Evolutionary conservation across 352 stramenopile species (phyloP).

Genomic region (Blastocystis sp.): DNA sequence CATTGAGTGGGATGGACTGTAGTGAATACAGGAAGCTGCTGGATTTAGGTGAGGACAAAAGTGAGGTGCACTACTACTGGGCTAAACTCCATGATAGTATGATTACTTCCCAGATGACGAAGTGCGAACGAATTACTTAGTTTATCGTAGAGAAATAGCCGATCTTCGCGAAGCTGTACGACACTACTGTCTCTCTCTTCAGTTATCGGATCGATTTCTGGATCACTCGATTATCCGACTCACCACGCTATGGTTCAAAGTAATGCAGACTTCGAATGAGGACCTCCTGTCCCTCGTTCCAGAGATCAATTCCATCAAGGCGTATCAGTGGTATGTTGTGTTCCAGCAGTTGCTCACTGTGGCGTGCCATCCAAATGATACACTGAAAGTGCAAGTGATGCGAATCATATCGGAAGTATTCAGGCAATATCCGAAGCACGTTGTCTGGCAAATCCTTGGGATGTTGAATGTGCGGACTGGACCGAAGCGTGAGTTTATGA

Average conservation of each 20-base stretch:
- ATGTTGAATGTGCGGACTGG: conserved; percentile 71
- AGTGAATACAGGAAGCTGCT: conserved; percentile 12
- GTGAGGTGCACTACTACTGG: conserved; percentile 18
- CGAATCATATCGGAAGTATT: conserved; percentile 71
- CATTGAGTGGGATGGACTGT: not conserved
- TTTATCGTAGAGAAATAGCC: not conserved
- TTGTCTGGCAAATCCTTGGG: conserved; percentile 91
- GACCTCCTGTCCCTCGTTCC: not conserved
- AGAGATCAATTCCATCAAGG: conserved; percentile 16
- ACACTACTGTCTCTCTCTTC: conserved; percentile 3
- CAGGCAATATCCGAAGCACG: conserved; percentile 84
- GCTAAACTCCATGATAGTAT: not conserved
- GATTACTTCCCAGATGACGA: not conserved
- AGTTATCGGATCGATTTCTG: not conserved
- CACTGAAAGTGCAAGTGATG: conserved; percentile 73
- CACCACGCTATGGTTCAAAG: conserved; percentile 16
- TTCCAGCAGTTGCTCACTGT: conserved; percentile 95
- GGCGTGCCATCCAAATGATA: conserved; percentile 80
- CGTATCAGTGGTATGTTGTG: conserved; percentile 91
- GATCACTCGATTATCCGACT: conserved; percentile 41
- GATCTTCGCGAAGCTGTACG: conserved; percentile 10
- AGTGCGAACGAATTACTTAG: not conserved
- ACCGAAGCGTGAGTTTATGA: conserved; percentile 70
- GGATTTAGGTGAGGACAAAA: not conserved
- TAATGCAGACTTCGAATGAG: not conserved